phyloP scores from a whole-genome alignment of 805 yeast species.

The Candida tammaniensis region DNA sequence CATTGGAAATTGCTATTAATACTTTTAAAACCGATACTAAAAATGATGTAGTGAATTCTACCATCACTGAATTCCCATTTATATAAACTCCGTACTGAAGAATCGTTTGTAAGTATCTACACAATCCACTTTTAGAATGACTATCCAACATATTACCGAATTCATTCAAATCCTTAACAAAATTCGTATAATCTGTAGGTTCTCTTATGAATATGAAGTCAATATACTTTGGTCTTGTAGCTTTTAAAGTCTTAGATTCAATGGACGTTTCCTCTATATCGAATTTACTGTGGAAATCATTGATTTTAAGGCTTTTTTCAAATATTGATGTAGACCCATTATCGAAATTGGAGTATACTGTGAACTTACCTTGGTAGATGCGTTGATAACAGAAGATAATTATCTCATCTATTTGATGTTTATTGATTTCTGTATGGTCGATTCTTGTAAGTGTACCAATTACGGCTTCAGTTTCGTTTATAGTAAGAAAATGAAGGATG shows the following conservation, averaged over 20 bases:
- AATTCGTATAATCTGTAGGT: conserved; percentile 21
- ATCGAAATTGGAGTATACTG: conserved; percentile 13
- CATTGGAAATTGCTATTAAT: conserved; percentile 19
- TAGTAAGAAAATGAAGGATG: conserved; percentile 8
- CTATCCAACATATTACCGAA: conserved; percentile 18
- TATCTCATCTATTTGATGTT: conserved; percentile 4
- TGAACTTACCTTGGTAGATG: conserved; percentile 17
- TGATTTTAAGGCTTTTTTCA: conserved; percentile 14
- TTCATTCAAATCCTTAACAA: conserved; percentile 18
- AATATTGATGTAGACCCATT: conserved; percentile 5
- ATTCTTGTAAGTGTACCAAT: conserved; percentile 3
- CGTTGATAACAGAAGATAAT: conserved; percentile 17
- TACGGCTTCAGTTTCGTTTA: conserved; percentile 9
- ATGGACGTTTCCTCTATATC: conserved; percentile 1
- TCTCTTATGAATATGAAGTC: conserved; percentile 21
- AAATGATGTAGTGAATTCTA: conserved; percentile 32
- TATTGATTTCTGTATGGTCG: background rate
- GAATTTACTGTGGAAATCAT: conserved; percentile 14
- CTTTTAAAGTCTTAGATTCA: conserved; percentile 12
- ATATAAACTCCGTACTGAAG: conserved; percentile 22
- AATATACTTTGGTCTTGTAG: conserved; percentile 19
- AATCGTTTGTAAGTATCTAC: conserved; percentile 14
- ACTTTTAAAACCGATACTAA: conserved; percentile 27
- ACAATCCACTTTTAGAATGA: conserved; percentile 10
- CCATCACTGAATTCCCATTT: conserved; percentile 24